Conservation (phyloP, 129 eudicot genomes). For the Kitagawia praeruptora region DNA sequence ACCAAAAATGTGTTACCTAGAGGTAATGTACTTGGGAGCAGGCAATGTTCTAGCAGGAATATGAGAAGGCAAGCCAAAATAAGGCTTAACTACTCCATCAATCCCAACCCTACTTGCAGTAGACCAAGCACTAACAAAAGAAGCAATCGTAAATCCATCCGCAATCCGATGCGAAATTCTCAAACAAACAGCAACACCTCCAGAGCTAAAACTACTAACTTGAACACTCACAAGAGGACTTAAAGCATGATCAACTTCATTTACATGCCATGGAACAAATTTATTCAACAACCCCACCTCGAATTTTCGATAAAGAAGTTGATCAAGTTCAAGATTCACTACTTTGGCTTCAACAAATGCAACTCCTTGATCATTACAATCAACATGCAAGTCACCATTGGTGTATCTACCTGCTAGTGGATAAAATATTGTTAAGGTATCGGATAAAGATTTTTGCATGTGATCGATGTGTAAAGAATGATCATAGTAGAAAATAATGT, state of each 20-base stretch:
- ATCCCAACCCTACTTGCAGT: slow-evolving; percentile 2
- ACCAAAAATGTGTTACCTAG: too few species aligned
- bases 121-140: slow-evolving; percentile 17
- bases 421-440: slow-evolving; percentile 8
- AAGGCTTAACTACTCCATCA: not conserved
- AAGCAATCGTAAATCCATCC: slow-evolving; percentile 8
- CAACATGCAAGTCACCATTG: not conserved
- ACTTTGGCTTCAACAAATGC: slow-evolving; percentile 15
- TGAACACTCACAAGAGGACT: slow-evolving; percentile 5
- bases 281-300: not conserved
- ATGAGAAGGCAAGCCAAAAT: not conserved
- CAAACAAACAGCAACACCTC: slow-evolving; percentile 19
- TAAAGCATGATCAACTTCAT: not conserved
- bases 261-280: slow-evolving; percentile 10
- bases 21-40: too few species aligned
- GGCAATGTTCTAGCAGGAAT: slow-evolving; percentile 11
- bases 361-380: slow-evolving; percentile 25
- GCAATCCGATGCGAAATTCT: slow-evolving; percentile 15
- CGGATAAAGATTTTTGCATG: slow-evolving; percentile 15
- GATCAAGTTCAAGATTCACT: not conserved
- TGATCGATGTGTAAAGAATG: not conserved
- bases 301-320: not conserved
- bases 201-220: slow-evolving; percentile 14
- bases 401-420: slow-evolving; percentile 25
- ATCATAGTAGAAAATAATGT: slow-evolving; percentile 1